Base-by-base conservation (phyloP, 2,329 filamentous ascomycete genomes). In the Corniculantispora saksenae region DNA sequence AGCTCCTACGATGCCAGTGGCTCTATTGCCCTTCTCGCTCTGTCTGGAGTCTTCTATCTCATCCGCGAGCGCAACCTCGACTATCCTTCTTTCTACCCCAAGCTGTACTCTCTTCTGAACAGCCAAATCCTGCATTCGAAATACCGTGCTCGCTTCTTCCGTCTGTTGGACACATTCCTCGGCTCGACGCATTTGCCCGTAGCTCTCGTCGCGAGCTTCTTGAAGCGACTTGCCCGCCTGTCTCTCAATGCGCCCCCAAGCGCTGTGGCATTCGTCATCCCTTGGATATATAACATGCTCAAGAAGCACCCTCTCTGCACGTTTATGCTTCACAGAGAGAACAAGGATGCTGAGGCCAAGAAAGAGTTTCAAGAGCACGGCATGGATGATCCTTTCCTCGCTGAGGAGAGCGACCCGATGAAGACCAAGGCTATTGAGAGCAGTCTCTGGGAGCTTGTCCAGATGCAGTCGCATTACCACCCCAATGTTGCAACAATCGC, bases 211-310 rank as follows among this genome's bases (percentile, higher is more conserved):
- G 94, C 95, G 15, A 97, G 93, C 77, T 99, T 99, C 78, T 89
- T 99, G 80, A 99, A 99, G 79, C 87, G 92, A n/a, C 84, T 99
- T 10, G 88, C 93, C 3, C 86, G 94, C 61, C 83, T 98, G 45
- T 87, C 92, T 19, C 84, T 99, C n/a, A 89, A 92, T 72, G 94
- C 93, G 0, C 94, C 96, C 2, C 95, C 96, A 2, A 89, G 92
- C 40, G 94, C 93, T 35, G 91, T 98, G 61, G 94, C 98, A 19
- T 90, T 89, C 62, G 89, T 97, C 54, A 84, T 98, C 12, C 96
- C 95, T 0, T 97, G 93, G 89, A 89, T 94, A 60, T 99, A 99
- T 82, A 99, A 99, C 78, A 85, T 97, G 70, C 85, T 99, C 75
- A 95, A 92, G 77, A 86, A 86, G 69, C 95, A 99, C 75, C 94